phyloP scores from a whole-genome alignment of 257 asterid species.

The Gardenia jasminoides region DNA sequence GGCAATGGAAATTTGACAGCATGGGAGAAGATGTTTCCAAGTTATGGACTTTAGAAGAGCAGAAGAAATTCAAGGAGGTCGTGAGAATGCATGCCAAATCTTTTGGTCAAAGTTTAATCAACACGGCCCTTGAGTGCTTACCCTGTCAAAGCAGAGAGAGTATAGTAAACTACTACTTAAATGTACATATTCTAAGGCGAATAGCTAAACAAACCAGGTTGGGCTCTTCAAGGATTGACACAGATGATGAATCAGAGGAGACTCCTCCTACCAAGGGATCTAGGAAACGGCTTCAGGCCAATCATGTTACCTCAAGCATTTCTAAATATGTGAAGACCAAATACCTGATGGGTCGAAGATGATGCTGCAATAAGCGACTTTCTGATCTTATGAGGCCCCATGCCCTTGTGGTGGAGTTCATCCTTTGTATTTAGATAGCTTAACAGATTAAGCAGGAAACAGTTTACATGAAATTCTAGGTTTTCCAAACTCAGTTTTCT shows the following conservation, averaged over 20 bases:
- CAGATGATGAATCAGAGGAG: constrained; percentile 11
- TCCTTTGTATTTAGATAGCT: background rate
- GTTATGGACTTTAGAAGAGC: constrained; percentile 33
- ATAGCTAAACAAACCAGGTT: background rate
- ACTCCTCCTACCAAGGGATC: constrained; percentile 7
- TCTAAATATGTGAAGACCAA: background rate
- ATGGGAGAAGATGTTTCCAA: constrained; percentile 40
- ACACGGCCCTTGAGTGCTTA: background rate
- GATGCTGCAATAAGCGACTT: background rate
- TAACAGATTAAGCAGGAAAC: background rate
- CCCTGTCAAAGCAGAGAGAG: constrained; percentile 6
- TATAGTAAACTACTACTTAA: background rate
- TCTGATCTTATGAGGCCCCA: background rate
- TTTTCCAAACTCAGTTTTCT: background rate
- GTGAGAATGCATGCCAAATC: constrained; percentile 13
- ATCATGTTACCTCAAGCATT: background rate
- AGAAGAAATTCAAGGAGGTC: constrained; percentile 16
- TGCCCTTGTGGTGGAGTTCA: background rate
- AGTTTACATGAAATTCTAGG: background rate
- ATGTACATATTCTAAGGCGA: background rate
- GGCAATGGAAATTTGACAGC: constrained; percentile 34
- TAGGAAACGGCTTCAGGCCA: constrained; percentile 2
- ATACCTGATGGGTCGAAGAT: constrained; percentile 5
- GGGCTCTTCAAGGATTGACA: background rate
- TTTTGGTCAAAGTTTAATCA: constrained; percentile 10